Conservation (phyloP, 352 stramenopile genomes). For the Discostella stelligera region DNA sequence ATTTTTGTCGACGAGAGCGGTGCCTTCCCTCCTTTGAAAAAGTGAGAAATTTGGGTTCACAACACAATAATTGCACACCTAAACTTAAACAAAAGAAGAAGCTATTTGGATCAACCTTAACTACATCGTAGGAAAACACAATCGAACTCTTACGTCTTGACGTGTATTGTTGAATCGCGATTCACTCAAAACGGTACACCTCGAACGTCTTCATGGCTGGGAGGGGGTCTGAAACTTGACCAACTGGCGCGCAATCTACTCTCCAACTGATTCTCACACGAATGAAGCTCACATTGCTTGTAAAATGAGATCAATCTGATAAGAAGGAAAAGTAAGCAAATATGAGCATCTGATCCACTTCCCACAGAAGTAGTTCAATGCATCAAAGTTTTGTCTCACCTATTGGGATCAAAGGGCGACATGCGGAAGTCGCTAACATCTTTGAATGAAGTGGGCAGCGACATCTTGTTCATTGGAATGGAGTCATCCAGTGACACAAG, state of each 20-base stretch:
- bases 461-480: conserved; percentile 50
- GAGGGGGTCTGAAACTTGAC: conserved; percentile 36
- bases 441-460: conserved; percentile 31
- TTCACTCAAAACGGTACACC: conserved; percentile 68
- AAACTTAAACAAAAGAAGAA: background rate
- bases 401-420: conserved; percentile 58
- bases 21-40: background rate
- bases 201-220: conserved; percentile 61
- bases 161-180: too few species aligned
- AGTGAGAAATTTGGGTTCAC: background rate
- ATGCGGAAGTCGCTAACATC: conserved; percentile 40
- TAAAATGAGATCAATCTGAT: conserved; percentile 34
- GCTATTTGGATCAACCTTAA: too few species aligned
- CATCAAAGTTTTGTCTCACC: conserved; percentile 59
- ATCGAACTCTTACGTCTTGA: too few species aligned
- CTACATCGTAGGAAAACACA: too few species aligned
- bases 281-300: conserved; percentile 25
- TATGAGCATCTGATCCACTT: background rate
- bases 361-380: background rate
- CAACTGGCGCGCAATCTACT: conserved; percentile 26
- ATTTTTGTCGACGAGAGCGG: background rate
- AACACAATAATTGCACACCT: background rate
- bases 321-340: background rate
- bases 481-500: conserved; percentile 63
- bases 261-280: conserved; percentile 37